These are phyloP conservation scores for Euphorbia corollata DNA, from an alignment of 441 rosid genomes.

Conservation along the genomic window DNA sequence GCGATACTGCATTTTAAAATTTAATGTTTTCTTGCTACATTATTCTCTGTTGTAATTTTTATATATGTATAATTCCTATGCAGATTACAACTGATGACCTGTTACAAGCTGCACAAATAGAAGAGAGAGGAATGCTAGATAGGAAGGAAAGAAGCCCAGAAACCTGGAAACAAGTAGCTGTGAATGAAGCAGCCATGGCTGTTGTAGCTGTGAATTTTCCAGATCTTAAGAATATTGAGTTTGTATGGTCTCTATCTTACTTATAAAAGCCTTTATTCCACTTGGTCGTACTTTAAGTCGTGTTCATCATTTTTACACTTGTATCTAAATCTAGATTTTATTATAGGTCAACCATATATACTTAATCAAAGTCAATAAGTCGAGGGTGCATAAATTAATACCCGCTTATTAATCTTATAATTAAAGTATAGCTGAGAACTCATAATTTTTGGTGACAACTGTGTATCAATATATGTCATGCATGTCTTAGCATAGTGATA, in stretches of 20 bases:
- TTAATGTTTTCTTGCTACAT: background rate
- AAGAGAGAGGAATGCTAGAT: conserved; percentile 91
- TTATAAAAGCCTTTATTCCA: background rate
- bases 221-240: conserved; percentile 77
- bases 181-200: conserved; percentile 94
- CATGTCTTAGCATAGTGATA: too few species aligned
- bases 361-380: too few species aligned
- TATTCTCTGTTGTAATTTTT: background rate
- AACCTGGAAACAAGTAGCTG: conserved; percentile 81
- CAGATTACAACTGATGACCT: conserved; percentile 93
- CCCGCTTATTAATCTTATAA: background rate
- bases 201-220: conserved; percentile 89
- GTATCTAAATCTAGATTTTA: background rate
- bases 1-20: too few species aligned
- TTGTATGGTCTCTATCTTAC: conserved; percentile 43
- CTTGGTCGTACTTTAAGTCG: background rate
- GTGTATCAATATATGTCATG: too few species aligned
- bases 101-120: conserved; percentile 92
- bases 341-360: background rate
- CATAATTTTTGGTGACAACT: background rate
- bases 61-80: conserved; percentile 14
- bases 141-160: conserved; percentile 62
- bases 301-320: background rate
- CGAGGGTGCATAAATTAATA: background rate
- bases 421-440: background rate